phyloP scores from a whole-genome alignment of 345 rosid species.

The Citropsis articulata region DNA sequence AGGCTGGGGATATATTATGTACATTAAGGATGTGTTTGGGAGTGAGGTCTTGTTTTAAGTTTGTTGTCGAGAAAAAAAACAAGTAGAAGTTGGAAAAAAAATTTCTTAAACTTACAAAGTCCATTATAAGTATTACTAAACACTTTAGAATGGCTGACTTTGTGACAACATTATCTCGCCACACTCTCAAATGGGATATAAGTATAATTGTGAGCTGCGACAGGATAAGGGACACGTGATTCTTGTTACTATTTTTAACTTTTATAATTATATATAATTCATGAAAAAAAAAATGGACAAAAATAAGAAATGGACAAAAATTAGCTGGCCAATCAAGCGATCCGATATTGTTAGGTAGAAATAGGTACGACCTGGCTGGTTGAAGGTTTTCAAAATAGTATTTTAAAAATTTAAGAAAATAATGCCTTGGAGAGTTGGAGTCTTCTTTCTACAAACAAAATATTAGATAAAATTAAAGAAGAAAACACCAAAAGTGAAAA shows the following conservation, averaged over 20 bases:
- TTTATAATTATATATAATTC: background rate
- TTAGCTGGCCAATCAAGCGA: constrained; percentile 4
- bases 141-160: too few species aligned
- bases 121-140: too few species aligned
- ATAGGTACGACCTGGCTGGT: background rate
- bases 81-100: too few species aligned
- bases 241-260: background rate
- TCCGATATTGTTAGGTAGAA: constrained; percentile 17
- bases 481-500: background rate
- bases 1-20: background rate
- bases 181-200: too few species aligned
- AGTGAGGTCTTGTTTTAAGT: too few species aligned
- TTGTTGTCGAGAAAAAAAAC: too few species aligned
- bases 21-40: too few species aligned
- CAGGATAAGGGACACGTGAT: background rate
- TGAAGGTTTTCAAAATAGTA: background rate
- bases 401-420: background rate
- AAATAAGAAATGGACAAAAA: background rate
- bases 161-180: too few species aligned
- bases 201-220: too few species aligned
- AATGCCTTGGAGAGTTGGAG: background rate
- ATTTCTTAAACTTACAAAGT: too few species aligned
- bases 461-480: background rate
- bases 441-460: background rate
- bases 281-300: background rate